A percentile compares a stretch with the other conserved stretches of the same genome.
phyloP scores from a whole-genome alignment of 2,329 filamentous ascomycete species.

The Hymenoscyphus linearis region DNA sequence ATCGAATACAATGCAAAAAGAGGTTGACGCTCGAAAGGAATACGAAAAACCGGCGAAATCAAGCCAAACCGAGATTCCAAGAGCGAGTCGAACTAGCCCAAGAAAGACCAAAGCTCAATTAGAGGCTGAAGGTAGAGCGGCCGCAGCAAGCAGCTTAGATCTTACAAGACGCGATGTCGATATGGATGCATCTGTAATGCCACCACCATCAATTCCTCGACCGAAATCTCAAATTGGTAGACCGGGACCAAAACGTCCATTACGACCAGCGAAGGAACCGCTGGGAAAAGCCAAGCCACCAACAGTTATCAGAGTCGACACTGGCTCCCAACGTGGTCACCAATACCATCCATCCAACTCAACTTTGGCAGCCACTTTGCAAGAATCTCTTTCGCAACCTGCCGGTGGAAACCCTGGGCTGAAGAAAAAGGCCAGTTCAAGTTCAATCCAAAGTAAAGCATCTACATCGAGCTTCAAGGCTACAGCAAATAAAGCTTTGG shows the following conservation, averaged over 20 bases:
- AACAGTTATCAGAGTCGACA: constrained; percentile 68
- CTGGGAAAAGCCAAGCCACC: constrained; percentile 57
- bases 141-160: constrained; percentile 32
- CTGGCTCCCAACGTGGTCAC: constrained; percentile 58
- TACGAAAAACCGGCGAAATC: constrained; percentile 39
- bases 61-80: constrained; percentile 35
- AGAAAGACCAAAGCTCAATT: constrained; percentile 40
- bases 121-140: constrained; percentile 30
- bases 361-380: constrained; percentile 50
- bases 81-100: constrained; percentile 46
- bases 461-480: constrained; percentile 57
- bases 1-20: constrained; percentile 47
- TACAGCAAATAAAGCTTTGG: constrained; percentile 64
- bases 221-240: constrained; percentile 45
- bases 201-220: constrained; percentile 56
- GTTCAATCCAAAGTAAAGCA: constrained; percentile 33
- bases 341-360: constrained; percentile 56
- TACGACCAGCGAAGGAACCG: constrained; percentile 58
- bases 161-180: constrained; percentile 42
- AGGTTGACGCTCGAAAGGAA: constrained; percentile 48
- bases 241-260: constrained; percentile 50
- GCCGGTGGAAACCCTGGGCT: constrained; percentile 36
- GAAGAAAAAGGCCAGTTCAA: constrained; percentile 59
- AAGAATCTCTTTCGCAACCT: constrained; percentile 47
- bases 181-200: constrained; percentile 55